Evolutionary conservation across 352 stramenopile species (phyloP).

Genomic region (Phytophthora lateralis): DNA sequence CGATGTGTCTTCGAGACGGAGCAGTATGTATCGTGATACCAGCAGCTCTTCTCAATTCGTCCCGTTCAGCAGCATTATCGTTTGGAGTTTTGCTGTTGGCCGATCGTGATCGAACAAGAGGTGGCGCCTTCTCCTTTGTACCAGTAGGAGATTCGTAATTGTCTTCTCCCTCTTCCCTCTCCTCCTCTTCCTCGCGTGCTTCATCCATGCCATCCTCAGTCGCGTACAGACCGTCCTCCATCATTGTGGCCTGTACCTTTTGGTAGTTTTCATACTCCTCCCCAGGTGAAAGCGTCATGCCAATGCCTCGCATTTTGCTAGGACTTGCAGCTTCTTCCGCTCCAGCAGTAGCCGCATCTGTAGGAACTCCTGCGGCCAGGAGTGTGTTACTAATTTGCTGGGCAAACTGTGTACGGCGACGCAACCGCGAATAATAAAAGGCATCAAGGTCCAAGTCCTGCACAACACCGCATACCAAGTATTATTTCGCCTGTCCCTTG

Average conservation of each 20-base stretch:
- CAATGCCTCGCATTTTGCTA: constrained; percentile 51
- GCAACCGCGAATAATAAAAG: constrained; percentile 60
- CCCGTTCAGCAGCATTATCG: constrained; percentile 12
- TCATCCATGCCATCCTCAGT: constrained; percentile 36
- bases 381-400: constrained; percentile 61
- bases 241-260: constrained; percentile 53
- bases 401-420: constrained; percentile 55
- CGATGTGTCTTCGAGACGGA: constrained; percentile 12
- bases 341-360: constrained; percentile 27
- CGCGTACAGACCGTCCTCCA: constrained; percentile 20
- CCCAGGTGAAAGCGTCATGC: constrained; percentile 67
- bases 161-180: constrained; percentile 14
- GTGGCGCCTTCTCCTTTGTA: neutral
- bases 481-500: neutral
- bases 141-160: neutral
- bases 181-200: constrained; percentile 24
- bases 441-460: constrained; percentile 63
- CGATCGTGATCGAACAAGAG: neutral
- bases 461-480: neutral
- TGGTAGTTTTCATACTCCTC: constrained; percentile 79
- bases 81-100: neutral
- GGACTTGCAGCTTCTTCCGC: constrained; percentile 34
- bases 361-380: constrained; percentile 30
- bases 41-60: constrained; percentile 23
- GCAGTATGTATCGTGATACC: constrained; percentile 21